These are phyloP conservation scores for Scopulariopsis brevicaulis DNA, from an alignment of 2,329 filamentous ascomycete species.

Conservation along the genomic window DNA sequence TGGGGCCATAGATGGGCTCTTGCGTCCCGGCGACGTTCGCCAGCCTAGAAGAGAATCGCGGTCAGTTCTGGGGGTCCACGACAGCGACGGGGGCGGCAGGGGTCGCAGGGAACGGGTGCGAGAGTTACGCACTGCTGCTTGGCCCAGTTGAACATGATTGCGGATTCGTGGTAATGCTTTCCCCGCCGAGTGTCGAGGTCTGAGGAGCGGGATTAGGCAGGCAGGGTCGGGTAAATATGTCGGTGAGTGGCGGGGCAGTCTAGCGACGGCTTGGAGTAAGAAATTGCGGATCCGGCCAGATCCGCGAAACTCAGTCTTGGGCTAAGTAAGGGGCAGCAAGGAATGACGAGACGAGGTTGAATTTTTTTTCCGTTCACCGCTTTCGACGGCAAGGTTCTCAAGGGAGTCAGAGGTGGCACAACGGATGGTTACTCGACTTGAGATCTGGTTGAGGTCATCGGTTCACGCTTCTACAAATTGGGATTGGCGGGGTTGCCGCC, in stretches of 20 bases:
- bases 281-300: neutral
- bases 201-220: neutral
- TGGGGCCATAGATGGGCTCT: constrained; percentile 88
- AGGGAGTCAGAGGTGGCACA: neutral
- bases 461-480: constrained; percentile 4
- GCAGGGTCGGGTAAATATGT: neutral
- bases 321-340: neutral
- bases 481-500: constrained; percentile 6
- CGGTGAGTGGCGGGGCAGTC: neutral
- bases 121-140: constrained; percentile 64
- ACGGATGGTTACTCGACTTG: constrained; percentile 1
- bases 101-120: constrained; percentile 1
- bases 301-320: neutral
- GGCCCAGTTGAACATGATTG: constrained; percentile 83
- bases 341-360: neutral
- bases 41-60: constrained; percentile 31
- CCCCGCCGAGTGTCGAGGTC: neutral
- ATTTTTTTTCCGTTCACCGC: constrained; percentile 4
- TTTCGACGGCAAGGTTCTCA: neutral
- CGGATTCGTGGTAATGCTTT: neutral
- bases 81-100: neutral
- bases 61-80: neutral
- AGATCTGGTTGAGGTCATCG: constrained; percentile 3
- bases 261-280: neutral
- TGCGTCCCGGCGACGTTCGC: constrained; percentile 85